Evolutionary conservation across 306 rosid genomes (phyloP), one percentile per base, ranked within the genome.

Genomic region (Sechiopsis laciniata): DNA sequence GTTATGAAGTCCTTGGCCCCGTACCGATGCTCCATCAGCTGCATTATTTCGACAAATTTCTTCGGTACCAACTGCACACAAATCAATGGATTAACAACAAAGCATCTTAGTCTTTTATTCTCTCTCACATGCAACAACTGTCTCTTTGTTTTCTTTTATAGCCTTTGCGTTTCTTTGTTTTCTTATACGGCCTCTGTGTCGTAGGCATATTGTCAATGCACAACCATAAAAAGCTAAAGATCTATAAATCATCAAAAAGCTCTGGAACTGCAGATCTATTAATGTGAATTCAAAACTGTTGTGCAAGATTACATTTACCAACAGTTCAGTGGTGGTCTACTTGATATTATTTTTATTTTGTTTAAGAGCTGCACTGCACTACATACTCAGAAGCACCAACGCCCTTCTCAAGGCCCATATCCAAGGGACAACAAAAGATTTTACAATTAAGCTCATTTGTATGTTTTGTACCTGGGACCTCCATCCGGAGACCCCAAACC

Each of bases 1-100:
- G 99, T 95, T 75, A 84, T 91, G 68, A 84, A 91, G 78, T 91
- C 99, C 82, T 95, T 95, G 37, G 76, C 96, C 65, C 99, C 99
- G 77, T 95, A 95, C 77, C 97, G 82, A 72, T 89, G 96, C 82
- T 95, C 99, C 97, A 91, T 95, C 72, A 95, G 78, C 92, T 95
- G 84, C 91, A 95, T 71, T 58, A 84, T 87, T 81, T 89, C 96
- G 14, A 89, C 79, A 73, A 95, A 91, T 80, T 88, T 85, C 83
- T 87, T 95, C 0, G 99, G 95, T 16, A 76, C 75, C 52, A 91
- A 77, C 99, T 95, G 92, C 84, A 83, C 63, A 8, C 65, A 82
- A 77, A 73, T 64, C 54, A 5, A 73, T 63, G 76, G 60, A 79
- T 56, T 71, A 21, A 67, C 61, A 42, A 40, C 61, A 42, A 40